Conservation (phyloP, 805 yeast species). For the Lipomyces starkeyi region DNA sequence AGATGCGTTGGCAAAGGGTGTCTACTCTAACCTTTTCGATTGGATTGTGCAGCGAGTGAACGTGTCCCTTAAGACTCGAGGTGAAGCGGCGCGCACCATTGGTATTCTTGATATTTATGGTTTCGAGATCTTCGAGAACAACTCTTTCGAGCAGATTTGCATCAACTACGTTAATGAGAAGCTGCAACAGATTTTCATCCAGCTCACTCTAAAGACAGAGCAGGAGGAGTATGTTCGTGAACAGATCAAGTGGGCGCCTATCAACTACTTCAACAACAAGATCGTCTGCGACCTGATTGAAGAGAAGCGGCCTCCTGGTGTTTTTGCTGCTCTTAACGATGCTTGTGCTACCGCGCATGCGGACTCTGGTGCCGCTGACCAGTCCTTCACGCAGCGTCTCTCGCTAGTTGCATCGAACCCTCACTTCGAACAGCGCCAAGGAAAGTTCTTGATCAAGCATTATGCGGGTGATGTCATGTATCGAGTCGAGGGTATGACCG, state of each 20-base stretch:
- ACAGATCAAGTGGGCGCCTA: conserved; percentile 96
- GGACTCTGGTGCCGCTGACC: conserved; percentile 94
- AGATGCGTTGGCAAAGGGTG: conserved; percentile 93
- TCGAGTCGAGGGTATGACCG: conserved; percentile 88
- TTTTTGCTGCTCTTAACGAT: conserved; percentile 95
- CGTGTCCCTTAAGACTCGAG: conserved; percentile 65
- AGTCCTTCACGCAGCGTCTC: conserved; percentile 89
- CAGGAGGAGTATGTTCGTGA: conserved; percentile 97
- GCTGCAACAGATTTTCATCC: conserved; percentile 95
- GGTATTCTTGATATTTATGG: conserved; percentile 98
- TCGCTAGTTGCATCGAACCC: conserved; percentile 81
- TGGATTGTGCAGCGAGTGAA: conserved; percentile 96
- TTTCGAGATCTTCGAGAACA: conserved; percentile 93
- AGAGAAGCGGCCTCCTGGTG: conserved; percentile 91
- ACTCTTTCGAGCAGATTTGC: conserved; percentile 95
- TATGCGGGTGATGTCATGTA: conserved; percentile 99
- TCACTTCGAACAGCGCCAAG: conserved; percentile 86
- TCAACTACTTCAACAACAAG: conserved; percentile 93
- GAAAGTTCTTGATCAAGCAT: conserved; percentile 89
- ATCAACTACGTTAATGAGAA: conserved; percentile 93
- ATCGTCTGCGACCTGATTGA: conserved; percentile 97
- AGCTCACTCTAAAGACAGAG: conserved; percentile 92
- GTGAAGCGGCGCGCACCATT: conserved; percentile 66
- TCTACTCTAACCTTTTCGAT: conserved; percentile 89
- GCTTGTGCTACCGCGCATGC: conserved; percentile 99